Evolutionary conservation across 306 rosid species (phyloP).

Genomic region (Cotoneaster glaucophyllus): DNA sequence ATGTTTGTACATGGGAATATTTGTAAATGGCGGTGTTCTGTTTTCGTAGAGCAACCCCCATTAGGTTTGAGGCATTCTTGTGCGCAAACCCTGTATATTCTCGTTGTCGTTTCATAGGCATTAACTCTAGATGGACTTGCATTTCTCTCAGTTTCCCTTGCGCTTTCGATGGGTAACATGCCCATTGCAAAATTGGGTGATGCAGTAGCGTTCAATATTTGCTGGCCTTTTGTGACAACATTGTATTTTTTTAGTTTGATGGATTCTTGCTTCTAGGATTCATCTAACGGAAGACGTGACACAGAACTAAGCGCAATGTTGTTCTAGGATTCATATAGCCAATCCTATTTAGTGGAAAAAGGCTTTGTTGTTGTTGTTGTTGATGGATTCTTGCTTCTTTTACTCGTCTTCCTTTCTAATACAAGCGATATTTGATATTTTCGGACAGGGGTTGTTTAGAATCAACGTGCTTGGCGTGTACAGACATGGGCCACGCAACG

Average conservation of each 20-base stretch:
- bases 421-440: background rate
- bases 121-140: background rate
- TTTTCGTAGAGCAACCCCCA: conserved; percentile 26
- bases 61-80: conserved; percentile 19
- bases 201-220: background rate
- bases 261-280: background rate
- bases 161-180: background rate
- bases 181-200: conserved; percentile 1
- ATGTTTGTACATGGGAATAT: conserved; percentile 10
- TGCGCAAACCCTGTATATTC: conserved; percentile 40
- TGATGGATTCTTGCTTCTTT: background rate
- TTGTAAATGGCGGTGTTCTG: conserved; percentile 33
- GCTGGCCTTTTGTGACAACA: background rate
- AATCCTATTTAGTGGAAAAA: accelerated
- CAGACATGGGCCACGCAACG: background rate
- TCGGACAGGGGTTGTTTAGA: background rate
- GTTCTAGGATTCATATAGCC: too few relatives aligned
- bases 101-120: background rate
- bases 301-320: accelerated
- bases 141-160: background rate
- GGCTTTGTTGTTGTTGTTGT: too few relatives aligned
- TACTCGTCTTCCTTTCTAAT: background rate
- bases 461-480: background rate
- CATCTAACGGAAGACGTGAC: too few relatives aligned
- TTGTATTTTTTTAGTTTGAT: background rate